Evolutionary conservation across 768 basidiomycete genomes (phyloP), one percentile per base, ranked within the genome.

Genomic region (Boletellus ananas): DNA sequence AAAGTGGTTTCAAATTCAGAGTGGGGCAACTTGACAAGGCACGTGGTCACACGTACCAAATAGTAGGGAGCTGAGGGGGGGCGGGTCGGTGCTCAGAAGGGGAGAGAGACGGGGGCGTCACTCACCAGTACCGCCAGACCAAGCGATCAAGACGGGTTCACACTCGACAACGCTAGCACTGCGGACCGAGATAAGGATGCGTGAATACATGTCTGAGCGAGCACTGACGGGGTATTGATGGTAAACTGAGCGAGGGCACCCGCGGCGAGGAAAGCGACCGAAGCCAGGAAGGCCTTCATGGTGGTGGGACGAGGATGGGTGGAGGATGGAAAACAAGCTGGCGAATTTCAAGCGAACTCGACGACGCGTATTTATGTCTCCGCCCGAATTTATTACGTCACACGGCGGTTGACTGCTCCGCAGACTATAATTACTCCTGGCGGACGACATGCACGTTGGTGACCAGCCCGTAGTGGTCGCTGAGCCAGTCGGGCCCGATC

Each of bases 191-290:
- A 53, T 54, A 12, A 58, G 43, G 41, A 9, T 4, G 36, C 12
- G 17, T 34, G 6, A 16, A 13, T 1, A 43, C 3, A 34, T 33
- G 23, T 20, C 35, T 13, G 14, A 8, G 21, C 7, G 27, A 13
- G 31, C 31, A 76, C 86, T 61, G 57, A 89, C 87, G 88, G 88
- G 34, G 88, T 91, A 64, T 86, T 83, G 64, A 90, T 72, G 1
- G 57, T 69, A 56, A 82, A 61, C 77, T 25, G 80, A 16, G 78
- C 83, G 21, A 72, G 36, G 43, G 66, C 80, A 29, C 66, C 66
- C 43, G 67, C 64, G 40, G 69, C 71, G 55, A 76, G 63, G 56
- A 80, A 66, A 37, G 69, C 69, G 58, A 79, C 48, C 47, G 74
- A 60, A 42, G 72, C 59, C 50, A 70, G 10, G 47, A 52, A 7